Evolutionary conservation across 108 stramenopile species (phyloP).

Genomic region (Nitzschia sp.): DNA sequence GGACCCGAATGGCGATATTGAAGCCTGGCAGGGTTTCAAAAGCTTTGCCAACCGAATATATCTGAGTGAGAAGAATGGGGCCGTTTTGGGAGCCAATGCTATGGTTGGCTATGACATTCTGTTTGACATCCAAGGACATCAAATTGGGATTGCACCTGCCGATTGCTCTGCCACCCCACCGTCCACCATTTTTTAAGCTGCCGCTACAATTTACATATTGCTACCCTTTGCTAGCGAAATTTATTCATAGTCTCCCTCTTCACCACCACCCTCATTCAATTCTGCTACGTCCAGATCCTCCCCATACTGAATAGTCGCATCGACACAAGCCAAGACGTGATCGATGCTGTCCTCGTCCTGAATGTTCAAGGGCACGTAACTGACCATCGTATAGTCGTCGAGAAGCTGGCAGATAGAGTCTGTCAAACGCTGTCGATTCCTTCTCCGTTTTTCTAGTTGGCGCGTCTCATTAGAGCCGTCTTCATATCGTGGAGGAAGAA

Average conservation of each 20-base stretch:
- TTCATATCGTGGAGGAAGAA: conserved; percentile 22
- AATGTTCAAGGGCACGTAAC: conserved; percentile 91
- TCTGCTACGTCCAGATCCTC: conserved; percentile 89
- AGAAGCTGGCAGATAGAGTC: conserved; percentile 84
- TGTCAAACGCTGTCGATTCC: conserved; percentile 72
- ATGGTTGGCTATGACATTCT: conserved; percentile 90
- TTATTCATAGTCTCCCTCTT: conserved; percentile 23
- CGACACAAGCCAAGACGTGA: conserved; percentile 80
- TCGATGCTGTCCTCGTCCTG: conserved; percentile 90
- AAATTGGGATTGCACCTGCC: conserved; percentile 76
- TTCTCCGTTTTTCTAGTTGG: conserved; percentile 32
- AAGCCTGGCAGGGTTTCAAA: conserved; percentile 45
- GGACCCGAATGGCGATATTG: conserved; percentile 32
- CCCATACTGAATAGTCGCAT: conserved; percentile 94
- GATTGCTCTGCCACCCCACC: conserved; percentile 22
- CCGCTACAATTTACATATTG: background rate
- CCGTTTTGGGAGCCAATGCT: conserved; percentile 92
- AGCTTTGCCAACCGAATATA: conserved; percentile 77
- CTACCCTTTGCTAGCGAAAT: background rate
- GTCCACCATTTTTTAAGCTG: background rate
- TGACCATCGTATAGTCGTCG: conserved; percentile 96
- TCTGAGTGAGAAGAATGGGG: conserved; percentile 82
- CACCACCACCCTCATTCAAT: conserved; percentile 57
- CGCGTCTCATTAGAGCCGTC: conserved; percentile 23
- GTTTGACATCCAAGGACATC: conserved; percentile 66